These are phyloP conservation scores for Nicotiana paniculata DNA, from an alignment of 257 asterid genomes.

Conservation along the genomic window DNA sequence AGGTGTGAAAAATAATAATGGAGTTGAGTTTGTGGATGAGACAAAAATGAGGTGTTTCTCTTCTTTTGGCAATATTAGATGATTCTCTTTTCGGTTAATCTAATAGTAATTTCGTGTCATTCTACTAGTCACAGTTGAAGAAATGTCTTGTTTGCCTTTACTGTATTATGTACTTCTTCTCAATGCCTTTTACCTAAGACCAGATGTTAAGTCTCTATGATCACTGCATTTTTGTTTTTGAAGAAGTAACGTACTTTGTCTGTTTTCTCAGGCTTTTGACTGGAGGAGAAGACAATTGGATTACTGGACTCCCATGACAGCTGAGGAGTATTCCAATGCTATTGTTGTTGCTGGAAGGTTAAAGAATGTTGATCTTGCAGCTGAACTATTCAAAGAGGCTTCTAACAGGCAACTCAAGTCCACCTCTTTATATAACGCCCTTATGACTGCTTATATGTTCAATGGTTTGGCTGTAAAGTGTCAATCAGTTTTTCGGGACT, in stretches of 20 bases:
- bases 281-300: conserved; percentile 80
- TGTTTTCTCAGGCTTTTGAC: conserved; percentile 46
- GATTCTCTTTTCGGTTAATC: not conserved
- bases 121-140: not conserved
- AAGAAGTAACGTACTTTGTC: conserved; percentile 1
- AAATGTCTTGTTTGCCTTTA: not conserved
- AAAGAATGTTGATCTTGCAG: conserved; percentile 49
- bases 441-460: conserved; percentile 53
- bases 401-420: conserved; percentile 37
- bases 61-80: not conserved
- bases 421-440: conserved; percentile 55
- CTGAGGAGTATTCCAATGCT: conserved; percentile 71
- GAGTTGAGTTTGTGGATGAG: not conserved
- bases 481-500: conserved; percentile 44
- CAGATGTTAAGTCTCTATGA: not conserved
- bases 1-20: not conserved
- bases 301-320: conserved; percentile 47
- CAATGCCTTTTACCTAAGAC: not conserved
- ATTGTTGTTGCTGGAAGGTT: conserved; percentile 49
- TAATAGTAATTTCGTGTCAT: not conserved
- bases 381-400: conserved; percentile 66
- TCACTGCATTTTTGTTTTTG: not conserved
- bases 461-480: conserved; percentile 47
- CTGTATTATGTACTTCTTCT: not conserved
- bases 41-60: not conserved